Evolutionary conservation across 2,329 filamentous ascomycete species (phyloP), one percentile per base, ranked within the genome.

Genomic region (Penicillium fuscoglaucum): DNA sequence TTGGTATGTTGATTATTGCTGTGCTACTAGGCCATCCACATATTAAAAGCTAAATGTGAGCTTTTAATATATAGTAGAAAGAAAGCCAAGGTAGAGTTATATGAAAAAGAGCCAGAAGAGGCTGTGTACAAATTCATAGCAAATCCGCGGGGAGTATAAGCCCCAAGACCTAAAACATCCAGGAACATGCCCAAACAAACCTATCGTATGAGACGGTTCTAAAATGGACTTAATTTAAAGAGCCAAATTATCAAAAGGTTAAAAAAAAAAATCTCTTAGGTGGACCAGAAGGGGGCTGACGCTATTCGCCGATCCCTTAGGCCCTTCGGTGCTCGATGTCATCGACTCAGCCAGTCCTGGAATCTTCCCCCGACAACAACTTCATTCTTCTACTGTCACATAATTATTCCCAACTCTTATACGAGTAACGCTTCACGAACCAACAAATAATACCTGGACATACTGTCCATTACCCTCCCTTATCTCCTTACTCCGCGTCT

Each of bases 201-300:
- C 15, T 15, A n/a, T 4, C 17, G 37, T 44, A 52, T 37, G 8
- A 52, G 28, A 33, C 29, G 21, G 21, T 9, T 35, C 12, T 21
- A 26, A 37, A 46, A 35, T 28, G 10, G 21, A 2, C 19, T 19
- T 10, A 17, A 53, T 17, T 17, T 9, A 24, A 24, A 19, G 21
- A 19, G 17, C 3, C 5, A 35, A 37, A 17, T 21, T 4, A 41
- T 45, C 26, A 26, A 33, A 47, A 52, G 28, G 3, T 12, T 29
- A 54, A 46, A 40, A 39, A 43, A 43, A 55, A 50, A 43, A 15
- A 37, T 8, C 8, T 19, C 15, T 17, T 28, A 33, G 29, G 61
- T 59, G 63, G 63, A 60, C 58, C 63, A 60, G 55, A 60, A 65
- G 60, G 68, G 89, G 91, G 67, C 88, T 45, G 37, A 82, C 84